These are phyloP conservation scores for Coemansia sp. DNA, from an alignment of 192 early-diverging fungal genomes.

Conservation along the genomic window DNA sequence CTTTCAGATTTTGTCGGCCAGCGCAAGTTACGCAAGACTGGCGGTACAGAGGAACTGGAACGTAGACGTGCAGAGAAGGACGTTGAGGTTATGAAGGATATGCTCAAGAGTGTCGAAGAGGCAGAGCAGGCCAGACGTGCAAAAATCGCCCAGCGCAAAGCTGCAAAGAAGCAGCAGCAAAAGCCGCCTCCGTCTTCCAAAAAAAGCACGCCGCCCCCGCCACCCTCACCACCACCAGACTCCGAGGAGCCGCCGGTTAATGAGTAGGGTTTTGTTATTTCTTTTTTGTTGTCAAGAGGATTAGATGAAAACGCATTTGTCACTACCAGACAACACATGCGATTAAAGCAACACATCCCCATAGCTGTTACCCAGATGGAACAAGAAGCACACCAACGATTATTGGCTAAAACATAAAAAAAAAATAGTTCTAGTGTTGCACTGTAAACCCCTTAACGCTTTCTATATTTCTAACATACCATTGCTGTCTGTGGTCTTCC, in stretches of 20 bases:
- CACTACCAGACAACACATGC: too few relatives aligned
- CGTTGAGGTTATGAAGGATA: slow-evolving; percentile 58
- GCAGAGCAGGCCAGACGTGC: slow-evolving; percentile 42
- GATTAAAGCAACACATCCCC: too few relatives aligned
- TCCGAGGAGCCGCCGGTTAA: background rate
- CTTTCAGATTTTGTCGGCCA: slow-evolving; percentile 64
- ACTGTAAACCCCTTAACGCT: too few relatives aligned
- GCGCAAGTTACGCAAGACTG: slow-evolving; percentile 70
- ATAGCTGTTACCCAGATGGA: too few relatives aligned
- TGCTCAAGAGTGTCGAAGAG: slow-evolving; percentile 54
- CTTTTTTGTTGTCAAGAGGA: background rate
- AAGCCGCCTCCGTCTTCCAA: background rate
- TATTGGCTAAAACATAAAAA: too few relatives aligned
- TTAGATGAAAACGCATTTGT: too few relatives aligned
- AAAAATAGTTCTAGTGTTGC: too few relatives aligned
- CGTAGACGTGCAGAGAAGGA: slow-evolving; percentile 68
- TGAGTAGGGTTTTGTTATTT: background rate
- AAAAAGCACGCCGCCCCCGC: background rate
- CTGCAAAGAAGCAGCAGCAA: slow-evolving; percentile 26
- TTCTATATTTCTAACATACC: too few relatives aligned
- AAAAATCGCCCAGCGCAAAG: slow-evolving; percentile 43
- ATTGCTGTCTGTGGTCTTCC: too few relatives aligned
- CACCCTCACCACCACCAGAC: background rate
- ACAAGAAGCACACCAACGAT: too few relatives aligned
- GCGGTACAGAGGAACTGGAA: slow-evolving; percentile 72